Base-by-base conservation (phyloP, 164 flowering plant genomes). In the Houttuynia cordata region DNA sequence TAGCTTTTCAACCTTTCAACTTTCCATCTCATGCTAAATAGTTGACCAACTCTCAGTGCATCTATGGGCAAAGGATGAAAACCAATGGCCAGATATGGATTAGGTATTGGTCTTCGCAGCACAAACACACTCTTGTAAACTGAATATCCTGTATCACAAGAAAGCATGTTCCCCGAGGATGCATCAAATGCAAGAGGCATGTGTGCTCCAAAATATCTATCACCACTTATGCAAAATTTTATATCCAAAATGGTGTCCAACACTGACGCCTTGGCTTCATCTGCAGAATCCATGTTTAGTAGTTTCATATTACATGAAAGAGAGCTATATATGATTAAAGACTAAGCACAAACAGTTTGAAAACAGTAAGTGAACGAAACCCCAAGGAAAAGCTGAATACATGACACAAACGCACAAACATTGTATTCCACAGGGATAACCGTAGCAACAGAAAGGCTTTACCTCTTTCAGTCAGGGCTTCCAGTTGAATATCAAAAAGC, bases 61-160 rank as follows among this genome's bases (percentile, higher is more conserved):
- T 54, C 76, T n/a, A 87, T 81, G 57, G 91, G 85, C 53, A 94
- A 82, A 59, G 99, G 91, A 64, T 91, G 91, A 70, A 94, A 91
- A 61, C 97, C 99, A 77, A 91, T 91, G n/a, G 97, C 93, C 62
- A 91, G 60, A 75, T 83, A 85, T 37, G 97, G 99, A 41, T 94
- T 91, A 59, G 85, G 85, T 56, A 91, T 89, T 59, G 96, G 96
- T 66, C 85, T 77, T 66, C 88, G 93, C 63, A 94, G 73, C 67
- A 74, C 76, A 72, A 94, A 71, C 61, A 83, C 84, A 74, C 91
- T 82, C 78, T 73, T 81, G 78, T 88, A 94, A 59, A 83, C 72
- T 71, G 88, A 69, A 52, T 70, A 70, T 59, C 72, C 66, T 42
- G 68, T 66, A 25, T 58, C 68, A 63, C 40, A 60, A 41, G 54